Evolutionary conservation across 345 rosid genomes (phyloP).

Genomic region (Syzygium grande): DNA sequence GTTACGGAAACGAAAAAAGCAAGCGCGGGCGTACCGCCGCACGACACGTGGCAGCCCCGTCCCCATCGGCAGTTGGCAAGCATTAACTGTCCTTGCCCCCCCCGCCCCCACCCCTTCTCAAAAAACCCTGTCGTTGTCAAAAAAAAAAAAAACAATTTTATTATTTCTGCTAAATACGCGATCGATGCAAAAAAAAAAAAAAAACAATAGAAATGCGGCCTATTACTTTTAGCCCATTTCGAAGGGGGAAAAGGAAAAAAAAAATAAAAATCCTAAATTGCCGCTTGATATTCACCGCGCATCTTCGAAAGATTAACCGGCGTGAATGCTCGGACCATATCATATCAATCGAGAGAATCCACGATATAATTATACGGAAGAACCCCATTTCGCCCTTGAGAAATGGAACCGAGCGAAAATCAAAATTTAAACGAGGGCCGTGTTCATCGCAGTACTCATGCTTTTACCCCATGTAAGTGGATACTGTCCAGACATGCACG

Average conservation of each 20-base stretch:
- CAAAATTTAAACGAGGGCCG: not conserved
- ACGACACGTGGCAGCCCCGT: slow-evolving; percentile 28
- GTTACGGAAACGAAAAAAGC: slow-evolving; percentile 20
- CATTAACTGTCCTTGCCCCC: slow-evolving; percentile 36
- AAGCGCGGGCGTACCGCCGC: not conserved
- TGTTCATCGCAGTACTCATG: not conserved
- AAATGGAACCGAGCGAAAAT: not conserved
- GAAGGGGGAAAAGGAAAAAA: too few species aligned
- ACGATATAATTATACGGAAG: too few species aligned
- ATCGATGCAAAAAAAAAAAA: not conserved
- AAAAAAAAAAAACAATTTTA: fast-evolving
- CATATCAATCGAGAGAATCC: too few species aligned
- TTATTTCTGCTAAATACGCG: too few species aligned
- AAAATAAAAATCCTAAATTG: not conserved
- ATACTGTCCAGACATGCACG: not conserved
- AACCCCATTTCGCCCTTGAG: too few species aligned
- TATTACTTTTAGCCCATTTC: not conserved
- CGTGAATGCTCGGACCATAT: not conserved
- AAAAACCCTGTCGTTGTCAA: not conserved
- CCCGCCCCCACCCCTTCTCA: not conserved
- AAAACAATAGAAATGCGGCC: not conserved
- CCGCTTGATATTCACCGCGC: not conserved
- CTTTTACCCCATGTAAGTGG: not conserved
- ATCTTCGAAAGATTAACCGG: too few species aligned
- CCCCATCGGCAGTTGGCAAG: slow-evolving; percentile 57